Conservation (phyloP, 2,329 filamentous ascomycete species). For the Calonectria pseudoreteaudii region DNA sequence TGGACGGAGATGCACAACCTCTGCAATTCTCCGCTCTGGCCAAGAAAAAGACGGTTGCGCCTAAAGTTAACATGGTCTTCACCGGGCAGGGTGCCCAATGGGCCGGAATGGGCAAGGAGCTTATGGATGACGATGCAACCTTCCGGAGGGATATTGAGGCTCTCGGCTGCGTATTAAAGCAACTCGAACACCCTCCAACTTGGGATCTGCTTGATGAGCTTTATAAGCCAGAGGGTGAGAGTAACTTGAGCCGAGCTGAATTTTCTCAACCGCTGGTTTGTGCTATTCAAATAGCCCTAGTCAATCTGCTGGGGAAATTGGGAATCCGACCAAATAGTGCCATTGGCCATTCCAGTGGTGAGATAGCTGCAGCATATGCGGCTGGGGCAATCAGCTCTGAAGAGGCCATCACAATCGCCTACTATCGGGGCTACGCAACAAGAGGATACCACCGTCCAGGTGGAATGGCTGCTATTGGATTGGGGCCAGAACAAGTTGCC, state of each 20-base stretch:
- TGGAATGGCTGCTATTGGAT: constrained; percentile 41
- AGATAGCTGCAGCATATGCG: constrained; percentile 54
- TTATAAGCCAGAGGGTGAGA: constrained; percentile 16
- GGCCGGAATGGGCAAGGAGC: constrained; percentile 46
- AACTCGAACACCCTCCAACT: constrained; percentile 33
- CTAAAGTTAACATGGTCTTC: constrained; percentile 40
- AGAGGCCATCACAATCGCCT: constrained; percentile 12
- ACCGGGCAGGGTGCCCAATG: constrained; percentile 52
- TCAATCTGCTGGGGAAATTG: constrained; percentile 47
- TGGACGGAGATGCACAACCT: not conserved
- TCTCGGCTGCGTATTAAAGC: constrained; percentile 36
- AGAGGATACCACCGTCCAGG: not conserved
- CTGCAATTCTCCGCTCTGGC: constrained; percentile 27
- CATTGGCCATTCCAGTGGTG: constrained; percentile 52
- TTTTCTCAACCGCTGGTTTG: constrained; percentile 65
- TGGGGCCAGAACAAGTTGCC: constrained; percentile 30
- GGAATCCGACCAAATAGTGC: constrained; percentile 44
- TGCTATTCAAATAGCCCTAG: constrained; percentile 62
- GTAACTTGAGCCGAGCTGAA: constrained; percentile 45
- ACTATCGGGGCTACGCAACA: constrained; percentile 21
- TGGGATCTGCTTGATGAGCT: constrained; percentile 45
- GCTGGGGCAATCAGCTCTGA: constrained; percentile 39
- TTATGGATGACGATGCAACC: constrained; percentile 28
- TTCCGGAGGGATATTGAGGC: constrained; percentile 26
- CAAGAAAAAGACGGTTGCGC: not conserved